Conservation (phyloP, 345 rosid genomes). For the Acer yangbiense region DNA sequence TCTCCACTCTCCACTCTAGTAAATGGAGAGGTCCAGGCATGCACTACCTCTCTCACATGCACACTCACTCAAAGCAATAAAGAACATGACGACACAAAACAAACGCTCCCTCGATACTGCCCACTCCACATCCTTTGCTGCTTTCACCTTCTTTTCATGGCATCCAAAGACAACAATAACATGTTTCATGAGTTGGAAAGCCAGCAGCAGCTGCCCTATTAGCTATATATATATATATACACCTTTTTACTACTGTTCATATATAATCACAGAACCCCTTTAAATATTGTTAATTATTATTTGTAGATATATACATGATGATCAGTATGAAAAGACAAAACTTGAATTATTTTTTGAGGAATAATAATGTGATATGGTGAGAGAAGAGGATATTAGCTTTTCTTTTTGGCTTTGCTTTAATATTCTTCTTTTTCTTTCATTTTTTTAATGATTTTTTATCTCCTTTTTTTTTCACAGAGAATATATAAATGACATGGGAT, state of each 20-base stretch:
- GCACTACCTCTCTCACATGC: constrained; percentile 23
- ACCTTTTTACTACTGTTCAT: background rate
- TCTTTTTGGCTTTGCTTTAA: constrained; percentile 12
- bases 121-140: constrained; percentile 17
- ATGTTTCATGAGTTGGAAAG: constrained; percentile 46
- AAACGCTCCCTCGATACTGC: constrained; percentile 62
- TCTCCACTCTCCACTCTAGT: constrained; percentile 49
- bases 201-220: too few species aligned
- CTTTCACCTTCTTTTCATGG: constrained; percentile 48
- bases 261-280: background rate
- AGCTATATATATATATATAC: background rate
- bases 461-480: background rate
- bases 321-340: constrained; percentile 20
- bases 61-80: constrained; percentile 25
- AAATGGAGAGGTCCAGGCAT: constrained; percentile 38
- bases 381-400: background rate
- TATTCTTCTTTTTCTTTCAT: background rate
- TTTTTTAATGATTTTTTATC: background rate
- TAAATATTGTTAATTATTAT: too few species aligned
- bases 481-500: background rate
- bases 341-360: constrained; percentile 3
- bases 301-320: too few species aligned
- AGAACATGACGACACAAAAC: constrained; percentile 34
- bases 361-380: background rate
- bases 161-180: constrained; percentile 43